A percentile compares a stretch with the other conserved stretches of the same genome.
phyloP scores from a whole-genome alignment of 2,329 filamentous ascomycete genomes.

The Purpureocillium lavendulum region DNA sequence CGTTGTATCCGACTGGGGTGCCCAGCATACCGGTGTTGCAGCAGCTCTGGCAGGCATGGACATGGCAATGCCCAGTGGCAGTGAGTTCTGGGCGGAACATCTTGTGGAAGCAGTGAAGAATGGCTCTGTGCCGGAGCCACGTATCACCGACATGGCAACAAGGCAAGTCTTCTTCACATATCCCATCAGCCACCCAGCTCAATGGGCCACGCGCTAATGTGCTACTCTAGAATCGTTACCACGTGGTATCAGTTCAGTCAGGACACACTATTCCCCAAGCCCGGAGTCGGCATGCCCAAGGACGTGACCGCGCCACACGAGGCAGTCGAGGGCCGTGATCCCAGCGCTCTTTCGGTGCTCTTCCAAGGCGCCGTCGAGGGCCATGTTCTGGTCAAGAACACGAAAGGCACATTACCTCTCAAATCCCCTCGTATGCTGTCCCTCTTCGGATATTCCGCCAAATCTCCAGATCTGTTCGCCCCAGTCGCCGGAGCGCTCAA shows the following conservation, averaged over 20 bases:
- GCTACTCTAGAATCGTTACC: constrained; percentile 31
- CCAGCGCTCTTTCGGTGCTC: constrained; percentile 26
- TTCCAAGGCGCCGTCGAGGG: constrained; percentile 53
- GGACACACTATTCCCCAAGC: constrained; percentile 34
- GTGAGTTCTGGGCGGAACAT: constrained; percentile 39
- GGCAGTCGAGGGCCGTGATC: constrained; percentile 46
- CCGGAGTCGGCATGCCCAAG: constrained; percentile 42
- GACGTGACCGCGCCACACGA: constrained; percentile 40
- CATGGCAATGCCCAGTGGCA: constrained; percentile 55
- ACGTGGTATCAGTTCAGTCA: constrained; percentile 50
- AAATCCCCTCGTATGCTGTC: constrained; percentile 41
- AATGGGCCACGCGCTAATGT: too few species aligned
- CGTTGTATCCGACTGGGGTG: constrained; percentile 60
- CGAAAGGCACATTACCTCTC: constrained; percentile 44
- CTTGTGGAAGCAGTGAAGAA: constrained; percentile 51
- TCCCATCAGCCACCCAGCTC: too few species aligned
- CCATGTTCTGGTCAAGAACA: constrained; percentile 57
- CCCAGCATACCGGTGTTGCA: constrained; percentile 55
- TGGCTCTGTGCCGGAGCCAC: constrained; percentile 44
- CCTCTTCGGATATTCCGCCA: constrained; percentile 54
- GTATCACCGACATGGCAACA: constrained; percentile 55
- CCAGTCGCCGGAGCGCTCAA: constrained; percentile 24
- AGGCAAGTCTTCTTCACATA: constrained; percentile 18
- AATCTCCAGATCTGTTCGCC: constrained; percentile 33
- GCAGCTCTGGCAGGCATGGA: constrained; percentile 59